Conservation (phyloP, 1,284 basidiomycete species). For the Pseudozyma tsukubaensis region DNA sequence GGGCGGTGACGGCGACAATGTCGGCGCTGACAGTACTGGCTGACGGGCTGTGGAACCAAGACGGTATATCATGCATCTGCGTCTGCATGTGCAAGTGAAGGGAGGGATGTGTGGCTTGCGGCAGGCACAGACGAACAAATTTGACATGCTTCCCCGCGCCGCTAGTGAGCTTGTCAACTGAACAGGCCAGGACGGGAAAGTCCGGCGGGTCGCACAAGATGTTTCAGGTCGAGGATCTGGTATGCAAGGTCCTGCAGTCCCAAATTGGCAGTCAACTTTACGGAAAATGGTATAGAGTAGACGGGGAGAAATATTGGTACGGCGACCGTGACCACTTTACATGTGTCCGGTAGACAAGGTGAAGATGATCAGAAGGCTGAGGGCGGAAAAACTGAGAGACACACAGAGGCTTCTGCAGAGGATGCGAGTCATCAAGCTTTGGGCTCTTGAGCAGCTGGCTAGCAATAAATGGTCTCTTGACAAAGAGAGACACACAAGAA, state of each 20-base stretch:
- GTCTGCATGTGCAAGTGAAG: neutral
- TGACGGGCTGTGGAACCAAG: conserved; percentile 6
- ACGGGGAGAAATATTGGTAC: too few relatives aligned
- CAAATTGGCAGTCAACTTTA: too few relatives aligned
- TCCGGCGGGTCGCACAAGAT: conserved; percentile 2
- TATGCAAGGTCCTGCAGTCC: too few relatives aligned
- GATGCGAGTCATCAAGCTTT: too few relatives aligned
- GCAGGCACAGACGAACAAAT: neutral
- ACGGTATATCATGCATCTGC: neutral
- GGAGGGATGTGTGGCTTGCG: conserved; percentile 4
- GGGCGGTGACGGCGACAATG: neutral
- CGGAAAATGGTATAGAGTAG: too few relatives aligned
- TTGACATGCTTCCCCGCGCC: too few relatives aligned
- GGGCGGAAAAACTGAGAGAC: too few relatives aligned
- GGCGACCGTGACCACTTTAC: too few relatives aligned
- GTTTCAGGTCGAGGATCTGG: neutral
- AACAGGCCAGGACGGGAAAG: neutral
- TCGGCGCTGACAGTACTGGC: neutral
- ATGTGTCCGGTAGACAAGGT: too few relatives aligned
- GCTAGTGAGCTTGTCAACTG: neutral
- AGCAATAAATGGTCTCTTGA: neutral
- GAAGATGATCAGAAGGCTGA: too few relatives aligned
- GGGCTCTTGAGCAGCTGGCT: too few relatives aligned
- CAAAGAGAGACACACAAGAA: neutral
- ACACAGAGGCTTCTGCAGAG: too few relatives aligned